Percentiles rank a stretch among this genome's conserved stretches.
These are phyloP conservation scores for Calocybe gambosa DNA, from an alignment of 1,284 basidiomycete genomes.

Conservation along the genomic window DNA sequence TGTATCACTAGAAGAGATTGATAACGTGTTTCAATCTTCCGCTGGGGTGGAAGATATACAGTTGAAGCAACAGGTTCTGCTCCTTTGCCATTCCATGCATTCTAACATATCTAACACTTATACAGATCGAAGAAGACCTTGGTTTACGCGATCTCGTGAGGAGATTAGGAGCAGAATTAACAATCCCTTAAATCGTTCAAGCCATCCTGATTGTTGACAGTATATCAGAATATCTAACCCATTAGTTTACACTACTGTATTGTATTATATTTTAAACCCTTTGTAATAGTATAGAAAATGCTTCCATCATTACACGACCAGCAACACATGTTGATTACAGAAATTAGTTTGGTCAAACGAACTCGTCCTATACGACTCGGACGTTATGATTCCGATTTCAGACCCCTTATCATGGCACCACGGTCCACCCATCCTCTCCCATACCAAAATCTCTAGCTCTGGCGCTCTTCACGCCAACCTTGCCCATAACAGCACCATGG, in stretches of 20 bases:
- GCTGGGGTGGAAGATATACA: slow-evolving; percentile 48
- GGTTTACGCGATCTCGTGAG: slow-evolving; percentile 24
- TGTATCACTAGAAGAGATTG: slow-evolving; percentile 72
- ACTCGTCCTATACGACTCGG: no score
- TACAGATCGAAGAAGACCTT: slow-evolving; percentile 27
- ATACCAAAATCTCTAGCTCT: slow-evolving; percentile 18
- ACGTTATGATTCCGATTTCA: no score
- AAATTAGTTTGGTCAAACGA: no score
- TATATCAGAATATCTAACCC: neutral
- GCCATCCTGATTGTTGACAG: neutral
- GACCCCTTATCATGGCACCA: neutral
- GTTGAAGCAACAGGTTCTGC: slow-evolving; percentile 41
- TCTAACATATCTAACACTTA: neutral
- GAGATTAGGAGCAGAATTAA: slow-evolving; percentile 12
- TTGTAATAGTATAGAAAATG: no score
- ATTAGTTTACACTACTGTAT: neutral
- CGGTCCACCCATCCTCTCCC: slow-evolving; percentile 17
- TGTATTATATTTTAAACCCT: neutral
- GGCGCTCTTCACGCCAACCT: slow-evolving; percentile 11
- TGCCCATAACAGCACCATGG: slow-evolving; percentile 6
- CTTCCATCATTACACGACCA: no score
- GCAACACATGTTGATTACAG: no score
- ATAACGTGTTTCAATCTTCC: slow-evolving; percentile 56
- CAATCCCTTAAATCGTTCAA: neutral
- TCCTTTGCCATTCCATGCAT: neutral